Percentiles rank a stretch among this genome's conserved stretches.
Evolutionary conservation across 1,284 basidiomycete genomes (phyloP).

Genomic region (Wolfiporia cocos): DNA sequence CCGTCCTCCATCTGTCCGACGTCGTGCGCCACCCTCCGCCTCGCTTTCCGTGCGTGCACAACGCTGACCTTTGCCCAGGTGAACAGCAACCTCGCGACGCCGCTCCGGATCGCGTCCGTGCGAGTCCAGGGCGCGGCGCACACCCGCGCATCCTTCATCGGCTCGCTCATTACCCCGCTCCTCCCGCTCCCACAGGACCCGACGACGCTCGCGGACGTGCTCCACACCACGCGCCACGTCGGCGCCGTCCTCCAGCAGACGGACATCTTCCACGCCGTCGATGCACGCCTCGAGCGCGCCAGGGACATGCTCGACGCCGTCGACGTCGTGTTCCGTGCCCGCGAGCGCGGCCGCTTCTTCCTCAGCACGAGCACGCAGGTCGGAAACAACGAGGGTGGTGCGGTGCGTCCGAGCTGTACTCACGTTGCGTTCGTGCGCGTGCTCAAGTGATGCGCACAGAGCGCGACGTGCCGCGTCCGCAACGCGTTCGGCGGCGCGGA

Average conservation of each 20-base stretch:
- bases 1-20: slow-evolving; percentile 60
- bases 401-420: slow-evolving; percentile 45
- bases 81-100: slow-evolving; percentile 54
- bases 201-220: slow-evolving; percentile 53
- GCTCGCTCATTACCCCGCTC: slow-evolving; percentile 70
- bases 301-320: slow-evolving; percentile 66
- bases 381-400: slow-evolving; percentile 90
- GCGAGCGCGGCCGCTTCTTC: slow-evolving; percentile 76
- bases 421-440: too few species aligned
- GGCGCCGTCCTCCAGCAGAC: slow-evolving; percentile 61
- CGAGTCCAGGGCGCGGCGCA: slow-evolving; percentile 72
- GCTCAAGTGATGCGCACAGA: slow-evolving; percentile 42
- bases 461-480: slow-evolving; percentile 71
- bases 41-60: neutral
- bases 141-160: slow-evolving; percentile 79
- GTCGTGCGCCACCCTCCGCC: too few species aligned
- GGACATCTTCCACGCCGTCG: slow-evolving; percentile 71
- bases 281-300: slow-evolving; percentile 67
- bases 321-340: slow-evolving; percentile 79
- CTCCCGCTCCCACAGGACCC: slow-evolving; percentile 21
- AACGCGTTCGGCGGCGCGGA: slow-evolving; percentile 95
- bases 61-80: slow-evolving; percentile 38
- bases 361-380: slow-evolving; percentile 89
- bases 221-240: slow-evolving; percentile 64
- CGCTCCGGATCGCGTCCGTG: slow-evolving; percentile 65